Percentiles rank a stretch among this genome's conserved stretches.
These are phyloP conservation scores for Xylaria palmicola DNA, from an alignment of 495 filamentous ascomycete genomes.

Conservation along the genomic window DNA sequence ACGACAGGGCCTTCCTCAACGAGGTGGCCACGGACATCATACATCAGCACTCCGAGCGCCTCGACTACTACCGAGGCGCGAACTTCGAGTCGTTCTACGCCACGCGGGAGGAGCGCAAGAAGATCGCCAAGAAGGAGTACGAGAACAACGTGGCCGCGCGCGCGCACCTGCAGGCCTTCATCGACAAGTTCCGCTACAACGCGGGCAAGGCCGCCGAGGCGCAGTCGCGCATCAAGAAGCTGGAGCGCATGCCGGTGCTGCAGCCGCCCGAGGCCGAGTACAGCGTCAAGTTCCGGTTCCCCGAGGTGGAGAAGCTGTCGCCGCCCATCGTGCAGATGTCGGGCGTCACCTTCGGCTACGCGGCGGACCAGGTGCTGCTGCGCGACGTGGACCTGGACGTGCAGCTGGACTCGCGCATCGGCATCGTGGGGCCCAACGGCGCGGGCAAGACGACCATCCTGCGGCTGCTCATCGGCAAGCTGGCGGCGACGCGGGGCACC, in stretches of 20 bases:
- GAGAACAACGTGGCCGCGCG: conserved; percentile 96
- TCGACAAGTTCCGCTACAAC: conserved; percentile 99
- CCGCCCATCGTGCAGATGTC: conserved; percentile 98
- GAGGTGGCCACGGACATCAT: conserved; percentile 99
- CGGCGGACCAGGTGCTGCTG: conserved; percentile 74
- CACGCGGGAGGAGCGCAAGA: conserved; percentile 93
- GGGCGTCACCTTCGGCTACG: conserved; percentile 88
- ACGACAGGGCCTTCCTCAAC: conserved; percentile 98
- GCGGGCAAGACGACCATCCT: conserved; percentile 97
- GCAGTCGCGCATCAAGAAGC: conserved; percentile 97
- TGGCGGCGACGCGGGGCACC: conserved; percentile 71
- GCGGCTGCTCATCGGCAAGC: conserved; percentile 87
- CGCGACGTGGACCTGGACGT: conserved; percentile 90
- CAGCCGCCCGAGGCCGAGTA: conserved; percentile 92
- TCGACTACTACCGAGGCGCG: conserved; percentile 98
- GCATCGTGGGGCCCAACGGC: conserved; percentile 97
- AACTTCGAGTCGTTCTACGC: conserved; percentile 99
- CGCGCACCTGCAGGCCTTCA: conserved; percentile 89
- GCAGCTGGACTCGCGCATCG: conserved; percentile 95
- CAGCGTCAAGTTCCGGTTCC: conserved; percentile 95
- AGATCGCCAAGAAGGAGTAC: conserved; percentile 95
- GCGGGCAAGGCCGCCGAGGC: conserved; percentile 98
- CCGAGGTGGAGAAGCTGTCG: conserved; percentile 95
- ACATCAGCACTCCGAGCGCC: conserved; percentile 92
- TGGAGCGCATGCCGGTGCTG: conserved; percentile 92